Evolutionary conservation across 2,329 filamentous ascomycete species (phyloP), one percentile per base, ranked within the genome.

Genomic region (Colletotrichum abscissum): DNA sequence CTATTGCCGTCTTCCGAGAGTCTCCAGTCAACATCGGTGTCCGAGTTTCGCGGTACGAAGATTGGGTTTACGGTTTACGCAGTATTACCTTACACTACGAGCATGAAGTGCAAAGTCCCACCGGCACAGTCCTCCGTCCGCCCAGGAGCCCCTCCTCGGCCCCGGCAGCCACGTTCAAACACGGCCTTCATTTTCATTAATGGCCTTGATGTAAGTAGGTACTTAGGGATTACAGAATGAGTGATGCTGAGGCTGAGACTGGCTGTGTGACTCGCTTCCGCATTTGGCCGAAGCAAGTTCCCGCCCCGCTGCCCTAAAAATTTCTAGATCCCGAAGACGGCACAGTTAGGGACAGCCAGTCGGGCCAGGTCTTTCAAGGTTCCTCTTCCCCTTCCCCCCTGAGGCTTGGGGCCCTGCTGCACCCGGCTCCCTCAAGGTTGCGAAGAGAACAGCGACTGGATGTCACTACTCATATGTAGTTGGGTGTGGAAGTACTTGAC

Each of bases 281-380:
- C 72, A 67, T 74, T 74, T 74, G 72, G 72, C 72, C 72, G 72
- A 74, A 57, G 33, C 38, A 54, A 33, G n/a, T 26, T 42, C 69
- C 52, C 57, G 63, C 46, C 67, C 49, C 71, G 28, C 30, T 28
- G 38, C 58, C n/a, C 57, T 54, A 63, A 68, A 63, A 71, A 63
- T 68, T 49, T 68, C 63, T 58, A 72, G 59, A 68, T 63, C 22
- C 59, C 68, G 68, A 72, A 57, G 65, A 63, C 49, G 65, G 59
- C 57, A 35, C 65, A 42, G 38, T 42, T 42, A 35, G 42, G 42
- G 42, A n/a, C 42, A 49, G 42, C 42, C 42, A 49, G 42, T 22
- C 19, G 19, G 42, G 42, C 42, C 42, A 49, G 42, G 42, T 49
- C 42, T 49, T 49, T 42, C 38, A 42, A 42, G 38, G 42, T 49